Evolutionary conservation across 768 basidiomycete species (phyloP).

Genomic region (Pleurotus djamor): DNA sequence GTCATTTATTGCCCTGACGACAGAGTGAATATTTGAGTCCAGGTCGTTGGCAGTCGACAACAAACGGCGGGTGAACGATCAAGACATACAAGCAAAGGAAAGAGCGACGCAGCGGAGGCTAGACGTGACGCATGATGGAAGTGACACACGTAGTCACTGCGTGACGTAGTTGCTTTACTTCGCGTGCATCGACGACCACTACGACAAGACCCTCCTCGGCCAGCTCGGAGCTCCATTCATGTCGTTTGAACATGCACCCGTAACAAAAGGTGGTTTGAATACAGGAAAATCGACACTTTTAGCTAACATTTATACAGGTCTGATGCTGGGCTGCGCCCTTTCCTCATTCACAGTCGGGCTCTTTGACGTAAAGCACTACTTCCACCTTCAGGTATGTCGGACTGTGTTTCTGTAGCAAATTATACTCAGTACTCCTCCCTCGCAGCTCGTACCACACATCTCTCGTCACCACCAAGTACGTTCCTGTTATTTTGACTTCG

Average conservation of each 20-base stretch:
- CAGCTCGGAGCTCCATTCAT: constrained; percentile 26
- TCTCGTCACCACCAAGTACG: constrained; percentile 86
- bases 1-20: not conserved
- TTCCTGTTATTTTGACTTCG: constrained; percentile 5
- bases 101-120: no score
- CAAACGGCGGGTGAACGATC: no score
- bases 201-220: not conserved
- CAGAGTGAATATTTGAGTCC: not conserved
- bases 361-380: constrained; percentile 86
- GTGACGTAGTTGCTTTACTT: no score
- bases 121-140: no score
- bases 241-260: constrained; percentile 84
- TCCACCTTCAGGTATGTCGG: constrained; percentile 71
- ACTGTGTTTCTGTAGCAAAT: constrained; percentile 8
- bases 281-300: no score
- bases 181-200: not conserved
- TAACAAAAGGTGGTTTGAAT: constrained; percentile 66
- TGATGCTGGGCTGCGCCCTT: constrained; percentile 72
- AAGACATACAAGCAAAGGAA: no score
- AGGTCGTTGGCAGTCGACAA: no score
- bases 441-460: constrained; percentile 81
- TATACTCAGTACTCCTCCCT: not conserved
- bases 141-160: no score
- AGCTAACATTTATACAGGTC: constrained; percentile 38
- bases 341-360: constrained; percentile 74